phyloP scores from a whole-genome alignment of 2,329 filamentous ascomycete genomes.

The Ophiostoma triangulosporum region DNA sequence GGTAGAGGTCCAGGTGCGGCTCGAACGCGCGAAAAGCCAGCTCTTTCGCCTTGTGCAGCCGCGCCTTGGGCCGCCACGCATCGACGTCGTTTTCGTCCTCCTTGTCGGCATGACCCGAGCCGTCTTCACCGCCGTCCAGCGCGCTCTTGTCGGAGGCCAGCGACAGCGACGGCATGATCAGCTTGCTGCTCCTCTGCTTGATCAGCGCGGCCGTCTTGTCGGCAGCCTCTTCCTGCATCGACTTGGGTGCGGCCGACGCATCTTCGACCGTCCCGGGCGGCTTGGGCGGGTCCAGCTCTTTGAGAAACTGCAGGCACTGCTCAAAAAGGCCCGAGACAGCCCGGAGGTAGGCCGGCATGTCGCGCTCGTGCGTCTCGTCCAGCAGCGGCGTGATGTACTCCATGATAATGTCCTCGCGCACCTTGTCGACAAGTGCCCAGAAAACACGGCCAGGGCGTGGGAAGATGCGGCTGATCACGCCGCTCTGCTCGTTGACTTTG shows the following conservation, averaged over 20 bases:
- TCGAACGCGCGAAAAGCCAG: slow-evolving; percentile 68
- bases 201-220: slow-evolving; percentile 1
- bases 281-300: slow-evolving; percentile 55
- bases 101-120: not conserved
- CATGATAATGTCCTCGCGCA: slow-evolving; percentile 70
- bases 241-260: not conserved
- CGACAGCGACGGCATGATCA: not conserved
- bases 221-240: not conserved
- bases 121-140: not conserved
- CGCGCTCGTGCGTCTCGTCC: slow-evolving; percentile 70
- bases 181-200: slow-evolving; percentile 1
- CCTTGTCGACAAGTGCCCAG: slow-evolving; percentile 65
- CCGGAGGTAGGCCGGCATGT: slow-evolving; percentile 65
- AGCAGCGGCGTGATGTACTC: slow-evolving; percentile 79
- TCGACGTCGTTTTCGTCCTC: slow-evolving; percentile 1
- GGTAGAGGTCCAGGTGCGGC: slow-evolving; percentile 83
- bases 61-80: slow-evolving; percentile 9
- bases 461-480: slow-evolving; percentile 72
- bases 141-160: not conserved
- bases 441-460: slow-evolving; percentile 57
- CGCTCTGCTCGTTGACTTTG: slow-evolving; percentile 70
- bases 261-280: slow-evolving; percentile 21
- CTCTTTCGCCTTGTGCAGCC: slow-evolving; percentile 40
- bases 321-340: slow-evolving; percentile 80
- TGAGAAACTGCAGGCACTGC: slow-evolving; percentile 66